Base-by-base conservation (phyloP, 495 filamentous ascomycete species). In the Tirmania nivea region DNA sequence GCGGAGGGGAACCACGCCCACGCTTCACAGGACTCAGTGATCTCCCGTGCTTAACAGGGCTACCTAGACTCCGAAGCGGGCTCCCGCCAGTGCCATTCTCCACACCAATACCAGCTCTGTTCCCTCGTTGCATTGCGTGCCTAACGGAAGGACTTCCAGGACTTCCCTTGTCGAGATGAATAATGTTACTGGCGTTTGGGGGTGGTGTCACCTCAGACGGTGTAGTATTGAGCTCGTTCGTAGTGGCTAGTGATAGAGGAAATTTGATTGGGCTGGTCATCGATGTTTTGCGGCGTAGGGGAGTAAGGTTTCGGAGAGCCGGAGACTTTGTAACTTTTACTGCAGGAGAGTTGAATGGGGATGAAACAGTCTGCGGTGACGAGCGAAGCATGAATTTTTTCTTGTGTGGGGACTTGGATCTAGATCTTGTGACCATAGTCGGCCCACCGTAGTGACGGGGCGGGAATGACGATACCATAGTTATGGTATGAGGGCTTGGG, bases 21-120 rank as follows among this genome's bases (percentile, higher is more conserved):
- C 55, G 79, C 74, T 19, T 71, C 81, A 69, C 39, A 14, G 39
- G 39, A 49, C 69, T 76, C 58, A 90, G 84, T 36, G 89, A 68
- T 63, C 86, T 93, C 55, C 88, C 77, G 48, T 88, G 73, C 71
- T 95, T 95, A 19, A 85, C 80, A 1, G 88, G 86, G 59, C 83
- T 94, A 36, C 80, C 84, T n/a, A 80, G 70, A 55, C 72, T 77
- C 25, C 25, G 25, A 31, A 31, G 25, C 25, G 25, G 25, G 25
- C 25, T 31, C 25, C 25, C 25, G 14, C 78, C 69, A 50, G 81
- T 79, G 57, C 59, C 59, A 50, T 61, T 61, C 52, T 61, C 59
- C 12, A 61, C 59, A 48, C 59, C 59, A 36, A 61, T 54, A 19
- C 59, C 59, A 19, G 59, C 59, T 52, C 59, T 58, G 25, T 56